Percentiles rank a stretch among this genome's conserved stretches.
Conservation (phyloP, 2,329 filamentous ascomycete genomes). For the Alternaria postmessia region DNA sequence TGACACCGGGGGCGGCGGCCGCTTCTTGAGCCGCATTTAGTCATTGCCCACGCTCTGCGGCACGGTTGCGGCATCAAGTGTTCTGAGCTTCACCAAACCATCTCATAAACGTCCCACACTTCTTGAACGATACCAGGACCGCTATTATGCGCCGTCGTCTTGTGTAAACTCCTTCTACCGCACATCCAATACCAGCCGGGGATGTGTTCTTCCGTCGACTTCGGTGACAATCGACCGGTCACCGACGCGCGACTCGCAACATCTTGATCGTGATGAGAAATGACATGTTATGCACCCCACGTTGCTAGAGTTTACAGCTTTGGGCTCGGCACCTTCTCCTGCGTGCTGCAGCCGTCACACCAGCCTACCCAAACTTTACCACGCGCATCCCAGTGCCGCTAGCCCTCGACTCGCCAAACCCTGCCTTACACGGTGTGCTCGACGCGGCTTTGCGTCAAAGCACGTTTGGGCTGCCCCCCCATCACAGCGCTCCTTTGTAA, state of each 20-base stretch:
- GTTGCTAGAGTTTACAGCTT: slow-evolving; percentile 29
- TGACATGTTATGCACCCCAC: slow-evolving; percentile 38
- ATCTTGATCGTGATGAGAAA: slow-evolving; percentile 29
- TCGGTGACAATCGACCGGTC: slow-evolving; percentile 12
- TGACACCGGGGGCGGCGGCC: slow-evolving; percentile 36
- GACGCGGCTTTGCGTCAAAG: slow-evolving; percentile 38
- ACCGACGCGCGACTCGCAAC: slow-evolving; percentile 27
- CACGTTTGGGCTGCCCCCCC: slow-evolving; percentile 39
- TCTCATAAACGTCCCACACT: not conserved
- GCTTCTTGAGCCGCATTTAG: slow-evolving; percentile 42
- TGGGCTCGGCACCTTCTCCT: slow-evolving; percentile 40
- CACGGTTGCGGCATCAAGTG: slow-evolving; percentile 5
- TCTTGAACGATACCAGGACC: slow-evolving; percentile 19
- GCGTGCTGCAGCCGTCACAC: slow-evolving; percentile 33
- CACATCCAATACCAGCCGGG: not conserved
- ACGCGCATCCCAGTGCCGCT: slow-evolving; percentile 25
- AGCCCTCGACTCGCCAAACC: slow-evolving; percentile 39
- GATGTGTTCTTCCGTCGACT: slow-evolving; percentile 2
- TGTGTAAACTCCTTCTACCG: not conserved
- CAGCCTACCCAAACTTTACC: slow-evolving; percentile 16
- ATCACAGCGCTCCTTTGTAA: slow-evolving; percentile 6
- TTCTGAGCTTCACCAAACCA: not conserved
- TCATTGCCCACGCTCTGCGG: slow-evolving; percentile 10
- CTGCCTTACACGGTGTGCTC: slow-evolving; percentile 34
- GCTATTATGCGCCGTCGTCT: slow-evolving; percentile 6